A percentile compares a stretch with the other conserved stretches of the same genome.
phyloP scores from a whole-genome alignment of 208 protist species.

The Entamoeba moshkovskii region DNA sequence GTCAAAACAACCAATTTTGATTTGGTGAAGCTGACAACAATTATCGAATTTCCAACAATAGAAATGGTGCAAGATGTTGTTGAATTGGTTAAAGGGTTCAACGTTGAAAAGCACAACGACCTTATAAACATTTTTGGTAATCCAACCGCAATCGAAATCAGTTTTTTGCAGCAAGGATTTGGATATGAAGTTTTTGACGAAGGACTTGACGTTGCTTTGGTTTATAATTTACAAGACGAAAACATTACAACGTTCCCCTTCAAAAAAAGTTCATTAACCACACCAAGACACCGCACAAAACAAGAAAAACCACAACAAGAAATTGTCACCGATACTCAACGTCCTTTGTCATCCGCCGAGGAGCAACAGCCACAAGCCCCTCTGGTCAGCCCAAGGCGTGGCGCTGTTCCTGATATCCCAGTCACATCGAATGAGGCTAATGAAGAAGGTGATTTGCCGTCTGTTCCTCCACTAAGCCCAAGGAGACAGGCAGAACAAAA shows the following conservation, averaged over 20 bases:
- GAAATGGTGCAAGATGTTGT: neutral
- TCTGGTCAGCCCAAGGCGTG: too few species aligned
- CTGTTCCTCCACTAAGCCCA: too few species aligned
- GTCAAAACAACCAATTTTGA: neutral
- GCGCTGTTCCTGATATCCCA: too few species aligned
- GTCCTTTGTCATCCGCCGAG: too few species aligned
- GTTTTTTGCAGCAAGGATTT: neutral
- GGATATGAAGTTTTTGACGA: conserved; percentile 2
- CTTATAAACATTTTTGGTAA: neutral
- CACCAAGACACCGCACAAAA: neutral
- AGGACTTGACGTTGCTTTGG: neutral
- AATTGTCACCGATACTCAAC: too few species aligned
- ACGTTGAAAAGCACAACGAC: neutral
- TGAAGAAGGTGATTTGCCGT: too few species aligned
- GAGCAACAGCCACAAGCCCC: too few species aligned
- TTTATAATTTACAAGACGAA: neutral
- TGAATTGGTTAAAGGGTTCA: neutral
- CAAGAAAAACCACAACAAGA: neutral
- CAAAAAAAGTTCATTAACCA: neutral
- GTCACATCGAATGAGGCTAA: too few species aligned
- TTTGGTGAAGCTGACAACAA: neutral
- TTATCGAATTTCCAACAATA: neutral
- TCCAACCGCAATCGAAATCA: neutral
- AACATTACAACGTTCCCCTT: neutral
- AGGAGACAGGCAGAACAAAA: too few species aligned